These are phyloP conservation scores for Suhomyces panamericanus DNA, from an alignment of 1,139 yeast genomes.

Conservation along the genomic window DNA sequence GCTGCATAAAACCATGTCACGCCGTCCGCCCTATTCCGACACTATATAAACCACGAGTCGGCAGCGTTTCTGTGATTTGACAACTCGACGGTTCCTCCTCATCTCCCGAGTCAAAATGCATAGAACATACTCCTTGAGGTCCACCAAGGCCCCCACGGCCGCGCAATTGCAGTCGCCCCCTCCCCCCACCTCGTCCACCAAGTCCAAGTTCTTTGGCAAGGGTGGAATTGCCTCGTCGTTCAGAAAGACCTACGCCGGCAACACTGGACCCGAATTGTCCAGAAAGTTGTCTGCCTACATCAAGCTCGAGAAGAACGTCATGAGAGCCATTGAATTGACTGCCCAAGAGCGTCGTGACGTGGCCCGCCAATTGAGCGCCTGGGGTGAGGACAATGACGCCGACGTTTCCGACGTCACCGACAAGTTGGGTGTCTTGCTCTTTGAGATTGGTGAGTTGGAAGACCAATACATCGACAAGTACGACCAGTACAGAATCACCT, in stretches of 20 bases:
- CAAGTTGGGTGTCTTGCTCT: slow-evolving; percentile 91
- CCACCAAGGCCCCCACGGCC: slow-evolving; percentile 94
- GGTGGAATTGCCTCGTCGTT: slow-evolving; percentile 80
- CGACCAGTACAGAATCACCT: slow-evolving; percentile 95
- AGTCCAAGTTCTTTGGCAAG: slow-evolving; percentile 85
- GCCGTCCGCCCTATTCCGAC: slow-evolving; percentile 8
- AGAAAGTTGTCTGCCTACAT: slow-evolving; percentile 87
- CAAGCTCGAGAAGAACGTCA: slow-evolving; percentile 94
- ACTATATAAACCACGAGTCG: slow-evolving; percentile 8
- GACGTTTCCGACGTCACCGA: slow-evolving; percentile 97
- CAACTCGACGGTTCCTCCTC: neutral
- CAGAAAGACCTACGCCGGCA: slow-evolving; percentile 88
- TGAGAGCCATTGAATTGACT: slow-evolving; percentile 90
- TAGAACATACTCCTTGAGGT: slow-evolving; percentile 96
- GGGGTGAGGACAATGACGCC: slow-evolving; percentile 99
- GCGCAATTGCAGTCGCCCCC: slow-evolving; percentile 93
- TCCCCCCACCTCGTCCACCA: slow-evolving; percentile 85
- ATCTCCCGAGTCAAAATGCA: slow-evolving; percentile 58
- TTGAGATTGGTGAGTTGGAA: slow-evolving; percentile 96
- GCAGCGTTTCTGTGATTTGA: neutral
- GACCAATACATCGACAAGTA: slow-evolving; percentile 97
- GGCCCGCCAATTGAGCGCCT: slow-evolving; percentile 90
- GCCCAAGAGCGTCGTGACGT: slow-evolving; percentile 96
- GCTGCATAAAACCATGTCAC: slow-evolving; percentile 10
- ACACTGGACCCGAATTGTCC: slow-evolving; percentile 92